These are phyloP conservation scores for Pseudogymnoascus sp. DNA, from an alignment of 2,329 filamentous ascomycete genomes.

Conservation along the genomic window DNA sequence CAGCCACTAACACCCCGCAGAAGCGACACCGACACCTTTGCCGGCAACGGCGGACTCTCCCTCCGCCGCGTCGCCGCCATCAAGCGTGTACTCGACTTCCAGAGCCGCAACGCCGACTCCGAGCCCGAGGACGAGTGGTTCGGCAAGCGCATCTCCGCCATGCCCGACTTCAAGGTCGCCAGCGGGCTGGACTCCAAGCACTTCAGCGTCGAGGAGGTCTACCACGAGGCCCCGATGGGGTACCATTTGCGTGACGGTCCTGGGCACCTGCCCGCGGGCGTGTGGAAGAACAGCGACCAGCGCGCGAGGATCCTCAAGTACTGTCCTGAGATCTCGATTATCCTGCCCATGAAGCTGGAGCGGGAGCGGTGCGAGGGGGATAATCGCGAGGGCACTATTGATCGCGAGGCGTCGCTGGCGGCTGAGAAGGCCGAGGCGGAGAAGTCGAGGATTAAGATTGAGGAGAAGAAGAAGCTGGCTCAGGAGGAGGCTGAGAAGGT, in stretches of 20 bases:
- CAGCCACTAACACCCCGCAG: slow-evolving; percentile 24
- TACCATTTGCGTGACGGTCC: slow-evolving; percentile 44
- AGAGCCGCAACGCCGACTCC: slow-evolving; percentile 43
- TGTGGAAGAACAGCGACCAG: slow-evolving; percentile 40
- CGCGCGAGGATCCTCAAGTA: slow-evolving; percentile 45
- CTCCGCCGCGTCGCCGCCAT: slow-evolving; percentile 47
- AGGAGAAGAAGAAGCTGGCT: background rate
- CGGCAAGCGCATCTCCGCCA: slow-evolving; percentile 38
- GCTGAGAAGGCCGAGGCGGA: background rate
- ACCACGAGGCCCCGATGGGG: slow-evolving; percentile 45
- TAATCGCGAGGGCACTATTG: slow-evolving; percentile 21
- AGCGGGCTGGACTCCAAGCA: slow-evolving; percentile 31
- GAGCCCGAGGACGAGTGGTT: slow-evolving; percentile 51
- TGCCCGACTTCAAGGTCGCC: slow-evolving; percentile 44
- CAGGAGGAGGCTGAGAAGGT: background rate
- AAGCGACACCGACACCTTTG: slow-evolving; percentile 36
- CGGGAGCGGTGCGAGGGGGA: slow-evolving; percentile 36
- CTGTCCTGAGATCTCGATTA: slow-evolving; percentile 48
- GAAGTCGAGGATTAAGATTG: background rate
- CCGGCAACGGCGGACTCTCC: slow-evolving; percentile 48
- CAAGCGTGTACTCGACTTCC: slow-evolving; percentile 39
- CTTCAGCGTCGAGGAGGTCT: slow-evolving; percentile 44
- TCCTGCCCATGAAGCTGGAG: slow-evolving; percentile 51
- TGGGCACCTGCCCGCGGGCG: slow-evolving; percentile 32
- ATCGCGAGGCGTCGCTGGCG: background rate